These are phyloP conservation scores for Parmelia sp. DNA, from an alignment of 495 filamentous ascomycete genomes.

Conservation along the genomic window DNA sequence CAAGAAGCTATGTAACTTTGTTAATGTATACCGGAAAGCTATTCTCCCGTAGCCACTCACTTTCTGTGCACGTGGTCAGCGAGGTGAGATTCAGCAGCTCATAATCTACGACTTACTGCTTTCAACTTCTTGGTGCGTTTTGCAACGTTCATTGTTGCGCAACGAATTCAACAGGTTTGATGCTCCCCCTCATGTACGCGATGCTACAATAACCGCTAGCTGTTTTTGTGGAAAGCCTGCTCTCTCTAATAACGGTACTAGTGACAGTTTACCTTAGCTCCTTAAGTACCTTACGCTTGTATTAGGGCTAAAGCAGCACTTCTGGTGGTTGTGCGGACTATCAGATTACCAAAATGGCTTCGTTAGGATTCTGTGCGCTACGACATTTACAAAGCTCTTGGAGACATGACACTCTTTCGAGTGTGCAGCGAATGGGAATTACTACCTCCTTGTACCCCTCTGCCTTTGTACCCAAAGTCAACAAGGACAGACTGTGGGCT, in stretches of 20 bases:
- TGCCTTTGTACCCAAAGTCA: conserved; percentile 30
- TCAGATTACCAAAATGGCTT: neutral
- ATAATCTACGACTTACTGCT: conserved; percentile 54
- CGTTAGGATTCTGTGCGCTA: neutral
- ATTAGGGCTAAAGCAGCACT: neutral
- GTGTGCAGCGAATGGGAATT: neutral
- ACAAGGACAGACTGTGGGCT: conserved; percentile 52
- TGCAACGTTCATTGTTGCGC: conserved; percentile 70
- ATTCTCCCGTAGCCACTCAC: conserved; percentile 31
- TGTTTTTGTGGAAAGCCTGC: no score
- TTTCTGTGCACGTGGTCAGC: conserved; percentile 30
- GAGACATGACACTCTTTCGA: neutral
- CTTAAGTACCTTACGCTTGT: no score
- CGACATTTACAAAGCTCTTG: neutral
- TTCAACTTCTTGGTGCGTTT: conserved; percentile 73
- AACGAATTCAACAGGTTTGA: no score
- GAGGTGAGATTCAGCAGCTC: conserved; percentile 32
- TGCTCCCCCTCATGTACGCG: no score
- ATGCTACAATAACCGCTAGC: conserved; percentile 5
- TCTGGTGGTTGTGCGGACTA: no score
- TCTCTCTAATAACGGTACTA: no score
- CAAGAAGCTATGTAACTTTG: conserved; percentile 52
- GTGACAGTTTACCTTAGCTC: no score
- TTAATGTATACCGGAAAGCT: conserved; percentile 11
- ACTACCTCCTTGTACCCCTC: conserved; percentile 1